These are phyloP conservation scores for Jimgerdemannia flammicorona DNA, from an alignment of 192 early-diverging fungal genomes.

Conservation along the genomic window DNA sequence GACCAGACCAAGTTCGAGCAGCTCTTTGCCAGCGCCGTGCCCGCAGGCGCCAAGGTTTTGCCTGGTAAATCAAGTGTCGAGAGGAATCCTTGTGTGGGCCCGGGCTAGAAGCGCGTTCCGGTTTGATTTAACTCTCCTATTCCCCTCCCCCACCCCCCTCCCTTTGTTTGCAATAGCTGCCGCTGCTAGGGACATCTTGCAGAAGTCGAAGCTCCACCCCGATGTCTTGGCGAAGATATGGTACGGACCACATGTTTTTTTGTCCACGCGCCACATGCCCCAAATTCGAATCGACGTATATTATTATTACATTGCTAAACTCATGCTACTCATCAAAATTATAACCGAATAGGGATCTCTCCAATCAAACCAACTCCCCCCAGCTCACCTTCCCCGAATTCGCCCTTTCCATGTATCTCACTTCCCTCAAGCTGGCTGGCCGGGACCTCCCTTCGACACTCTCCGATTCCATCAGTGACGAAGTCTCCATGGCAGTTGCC, in stretches of 20 bases:
- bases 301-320: background rate
- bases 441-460: conserved; percentile 46
- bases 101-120: too few relatives aligned
- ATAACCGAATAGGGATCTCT: conserved; percentile 44
- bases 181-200: conserved; percentile 30
- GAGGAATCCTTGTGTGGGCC: background rate
- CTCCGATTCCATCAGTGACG: conserved; percentile 45
- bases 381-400: conserved; percentile 61
- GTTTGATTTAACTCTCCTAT: background rate
- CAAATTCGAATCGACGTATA: background rate
- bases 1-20: conserved; percentile 39
- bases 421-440: conserved; percentile 52
- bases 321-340: background rate
- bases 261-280: too few relatives aligned
- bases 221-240: conserved; percentile 37
- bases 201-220: conserved; percentile 24
- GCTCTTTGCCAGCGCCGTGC: conserved; percentile 19
- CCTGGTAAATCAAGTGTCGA: conserved; percentile 25
- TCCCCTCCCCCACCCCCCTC: background rate
- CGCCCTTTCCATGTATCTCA: conserved; percentile 63
- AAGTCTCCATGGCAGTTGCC: conserved; percentile 30
- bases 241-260: too few relatives aligned
- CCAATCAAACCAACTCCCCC: conserved; percentile 44
- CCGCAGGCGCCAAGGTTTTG: conserved; percentile 15
- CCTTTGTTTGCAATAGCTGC: conserved; percentile 15